Base-by-base conservation (phyloP, 2,329 filamentous ascomycete species). In the Bertia moriformis region DNA sequence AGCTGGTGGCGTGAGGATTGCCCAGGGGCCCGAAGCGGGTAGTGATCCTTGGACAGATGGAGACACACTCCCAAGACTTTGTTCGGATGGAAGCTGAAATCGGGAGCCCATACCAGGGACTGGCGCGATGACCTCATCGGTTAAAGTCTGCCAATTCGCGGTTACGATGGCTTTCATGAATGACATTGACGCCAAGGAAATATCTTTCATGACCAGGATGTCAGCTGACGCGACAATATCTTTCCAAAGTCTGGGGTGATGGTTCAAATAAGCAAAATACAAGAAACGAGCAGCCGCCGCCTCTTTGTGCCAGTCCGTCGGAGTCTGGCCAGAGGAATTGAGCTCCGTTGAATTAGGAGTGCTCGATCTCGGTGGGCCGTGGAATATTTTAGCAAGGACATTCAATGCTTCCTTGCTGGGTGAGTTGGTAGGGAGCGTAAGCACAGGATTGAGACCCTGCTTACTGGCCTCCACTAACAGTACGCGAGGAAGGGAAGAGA, bases 401-500 rank as follows among this genome's bases (percentile, higher is more conserved):
- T 69, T 64, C 13, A 76, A 54, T 2, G 62, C 69, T 42, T 73
- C 69, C 24, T 61, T 58, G 41, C 67, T 71, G 3, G 70, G 66
- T 3, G 64, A 58, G 30, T 60, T 66, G 2, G 66, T 65, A 13
- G 70, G 68, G 29, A 77, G 51, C 14, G 63, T 53, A 14, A 67
- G 55, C 4, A 76, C 46, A 3, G 71, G 61, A 29, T 61, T 61
- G 3, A 51, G 38, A 18, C 43, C 58, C 51, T 42, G 54, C 48
- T 41, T 59, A 39, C 51, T 53, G 4, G 56, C 57, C 18, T 69
- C 63, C 3, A 74, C 48, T 1, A 78, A 57, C 22, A 67, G 53
- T 12, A 64, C 59, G 10, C 72, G 63, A 17, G 73, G 73, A 29
- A 78, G 58, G 10, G 66, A 68, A 4, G 67, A 62, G n/a, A 77